Evolutionary conservation across 495 filamentous ascomycete species (phyloP).

Genomic region (Aspergillus haitiensis): DNA sequence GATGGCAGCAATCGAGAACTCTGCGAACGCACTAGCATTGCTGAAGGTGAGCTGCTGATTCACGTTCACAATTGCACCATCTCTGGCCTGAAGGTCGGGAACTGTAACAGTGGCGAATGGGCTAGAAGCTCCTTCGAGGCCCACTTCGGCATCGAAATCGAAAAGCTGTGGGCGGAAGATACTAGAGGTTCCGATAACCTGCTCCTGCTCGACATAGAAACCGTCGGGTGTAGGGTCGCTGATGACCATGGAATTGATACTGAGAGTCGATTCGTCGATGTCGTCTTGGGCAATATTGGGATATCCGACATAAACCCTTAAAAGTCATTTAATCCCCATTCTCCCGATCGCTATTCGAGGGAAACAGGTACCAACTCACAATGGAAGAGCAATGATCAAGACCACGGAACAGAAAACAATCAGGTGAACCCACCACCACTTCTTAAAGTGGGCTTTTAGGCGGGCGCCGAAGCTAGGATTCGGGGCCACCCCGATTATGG

Average conservation of each 20-base stretch:
- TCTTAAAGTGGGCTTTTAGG: conserved; percentile 49
- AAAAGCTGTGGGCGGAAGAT: conserved; percentile 57
- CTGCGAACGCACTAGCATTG: conserved; percentile 55
- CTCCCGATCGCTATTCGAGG: not conserved
- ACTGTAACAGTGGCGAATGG: conserved; percentile 59
- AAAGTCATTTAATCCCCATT: not conserved
- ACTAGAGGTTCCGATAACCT: conserved; percentile 47
- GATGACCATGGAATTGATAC: conserved; percentile 58
- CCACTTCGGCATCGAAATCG: conserved; percentile 54
- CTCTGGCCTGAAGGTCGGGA: conserved; percentile 53
- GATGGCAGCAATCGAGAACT: conserved; percentile 56
- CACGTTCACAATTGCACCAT: conserved; percentile 55
- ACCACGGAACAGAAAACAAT: conserved; percentile 57
- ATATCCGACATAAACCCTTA: conserved; percentile 69
- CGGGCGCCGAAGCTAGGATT: conserved; percentile 39
- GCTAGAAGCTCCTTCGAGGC: conserved; percentile 50
- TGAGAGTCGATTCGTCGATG: conserved; percentile 63
- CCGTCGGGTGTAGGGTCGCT: conserved; percentile 57
- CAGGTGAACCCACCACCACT: conserved; percentile 74
- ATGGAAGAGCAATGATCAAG: conserved; percentile 59
- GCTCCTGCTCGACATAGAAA: conserved; percentile 55
- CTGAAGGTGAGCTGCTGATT: conserved; percentile 53
- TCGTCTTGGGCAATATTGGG: conserved; percentile 70
- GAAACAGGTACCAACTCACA: conserved; percentile 55
- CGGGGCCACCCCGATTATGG: conserved; percentile 3